phyloP scores from a whole-genome alignment of 768 basidiomycete genomes.

The Tricholoma hemisulphureum region DNA sequence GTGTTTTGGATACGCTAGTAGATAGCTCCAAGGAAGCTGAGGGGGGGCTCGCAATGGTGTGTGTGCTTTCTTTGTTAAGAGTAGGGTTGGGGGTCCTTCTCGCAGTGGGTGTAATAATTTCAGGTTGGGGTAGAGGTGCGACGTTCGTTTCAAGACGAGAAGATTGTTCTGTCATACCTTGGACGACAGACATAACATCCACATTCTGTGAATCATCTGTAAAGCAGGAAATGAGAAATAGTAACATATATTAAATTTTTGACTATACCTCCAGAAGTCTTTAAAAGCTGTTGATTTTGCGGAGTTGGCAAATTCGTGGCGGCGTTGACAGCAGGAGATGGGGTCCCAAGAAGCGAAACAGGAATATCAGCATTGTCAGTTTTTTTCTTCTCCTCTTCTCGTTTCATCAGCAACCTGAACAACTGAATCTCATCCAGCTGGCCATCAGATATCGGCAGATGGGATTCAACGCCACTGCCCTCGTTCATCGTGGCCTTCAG shows the following conservation, averaged over 20 bases:
- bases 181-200: background rate
- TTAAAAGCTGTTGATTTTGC: background rate
- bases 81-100: background rate
- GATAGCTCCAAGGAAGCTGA: background rate
- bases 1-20: background rate
- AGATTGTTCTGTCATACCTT: background rate
- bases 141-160: background rate
- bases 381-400: constrained; percentile 57
- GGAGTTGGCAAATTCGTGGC: background rate
- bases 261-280: background rate
- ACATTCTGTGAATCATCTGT: background rate
- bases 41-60: background rate
- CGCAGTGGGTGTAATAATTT: background rate
- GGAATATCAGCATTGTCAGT: constrained; percentile 20
- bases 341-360: background rate
- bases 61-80: background rate
- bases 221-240: background rate
- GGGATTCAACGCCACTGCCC: constrained; percentile 1
- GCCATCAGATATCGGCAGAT: constrained; percentile 8
- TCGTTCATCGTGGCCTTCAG: constrained; percentile 33
- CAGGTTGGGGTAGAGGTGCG: constrained; percentile 8
- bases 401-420: constrained; percentile 82
- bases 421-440: constrained; percentile 80
- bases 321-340: background rate
- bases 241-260: background rate